Base-by-base conservation (phyloP, 2,329 filamentous ascomycete species). In the Geosmithia morbida region DNA sequence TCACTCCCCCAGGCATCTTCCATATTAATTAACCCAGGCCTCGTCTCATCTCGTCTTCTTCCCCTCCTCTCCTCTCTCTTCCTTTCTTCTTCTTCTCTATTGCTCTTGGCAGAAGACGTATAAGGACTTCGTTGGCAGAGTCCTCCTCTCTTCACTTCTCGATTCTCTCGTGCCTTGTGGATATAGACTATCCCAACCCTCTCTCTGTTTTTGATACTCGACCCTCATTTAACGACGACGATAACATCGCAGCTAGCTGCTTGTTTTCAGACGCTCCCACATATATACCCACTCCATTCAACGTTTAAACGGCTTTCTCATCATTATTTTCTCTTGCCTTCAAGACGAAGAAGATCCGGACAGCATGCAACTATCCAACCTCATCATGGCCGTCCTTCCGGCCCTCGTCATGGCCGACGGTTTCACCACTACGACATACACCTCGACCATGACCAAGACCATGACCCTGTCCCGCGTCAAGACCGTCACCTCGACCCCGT, bases 61-160 rank as follows among this genome's bases (percentile, higher is more conserved):
- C 10, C 17, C 46, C 41, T 16, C 40, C 18, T n/a, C 26, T 40
- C n/a, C 42, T 42, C 44, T 48, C 44, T 7, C 41, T 37, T 37
- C 33, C 26, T 29, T 43, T 37, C 40, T 30, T 41, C 41, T 26
- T 22, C 54, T 52, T 50, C 54, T 51, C 43, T 53, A 52, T 50
- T 46, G 48, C 50, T 54, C 50, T 50, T 47, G 33, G 49, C 53
- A 51, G 50, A 44, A 50, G 49, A 47, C 51, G 45, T 49, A 50
- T 50, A 49, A 52, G 51, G 61, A 62, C 72, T 74, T 75, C 72
- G 72, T 74, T 75, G 72, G 72, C 72, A 75, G 69, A 75, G 72
- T 72, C 70, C 65, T 26, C 22, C 22, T 26, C 8, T 5, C 8
- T 26, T 26, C 8, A 26, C 8, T 26, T 5, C 8, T 8, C 8